phyloP scores from a whole-genome alignment of 352 stramenopile genomes.

The Phytophthora constricta region DNA sequence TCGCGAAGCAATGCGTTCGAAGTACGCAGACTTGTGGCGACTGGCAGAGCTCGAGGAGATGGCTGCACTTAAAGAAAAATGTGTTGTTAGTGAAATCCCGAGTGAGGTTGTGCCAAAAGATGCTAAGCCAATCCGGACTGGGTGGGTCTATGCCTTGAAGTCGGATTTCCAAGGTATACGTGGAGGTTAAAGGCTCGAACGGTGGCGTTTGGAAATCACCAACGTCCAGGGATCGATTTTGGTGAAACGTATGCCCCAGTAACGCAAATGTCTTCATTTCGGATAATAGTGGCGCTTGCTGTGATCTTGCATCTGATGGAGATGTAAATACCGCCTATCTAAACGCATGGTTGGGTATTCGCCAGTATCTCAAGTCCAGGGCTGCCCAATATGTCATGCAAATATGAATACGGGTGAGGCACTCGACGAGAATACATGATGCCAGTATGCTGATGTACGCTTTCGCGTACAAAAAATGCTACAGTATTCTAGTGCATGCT shows the following conservation, averaged over 20 bases:
- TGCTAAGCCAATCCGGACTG: not conserved
- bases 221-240: not conserved
- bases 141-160: not conserved
- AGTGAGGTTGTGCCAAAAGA: constrained; percentile 4
- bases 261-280: not conserved
- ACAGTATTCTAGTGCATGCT: too few relatives aligned
- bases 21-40: constrained; percentile 1
- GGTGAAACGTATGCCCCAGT: not conserved
- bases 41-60: constrained; percentile 10
- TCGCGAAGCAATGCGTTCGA: constrained; percentile 6
- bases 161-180: not conserved
- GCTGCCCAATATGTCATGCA: too few relatives aligned
- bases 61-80: constrained; percentile 1
- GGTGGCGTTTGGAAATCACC: not conserved
- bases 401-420: too few relatives aligned
- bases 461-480: too few relatives aligned
- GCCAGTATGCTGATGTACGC: too few relatives aligned
- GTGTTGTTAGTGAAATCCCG: constrained; percentile 5
- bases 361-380: not conserved
- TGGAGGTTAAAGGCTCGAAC: not conserved
- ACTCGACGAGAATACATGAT: too few relatives aligned
- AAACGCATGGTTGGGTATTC: not conserved
- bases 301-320: not conserved
- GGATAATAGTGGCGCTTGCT: not conserved
- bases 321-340: not conserved